Evolutionary conservation across 2,329 filamentous ascomycete species (phyloP), one percentile per base, ranked within the genome.

Genomic region (Colletotrichum higginsianum): DNA sequence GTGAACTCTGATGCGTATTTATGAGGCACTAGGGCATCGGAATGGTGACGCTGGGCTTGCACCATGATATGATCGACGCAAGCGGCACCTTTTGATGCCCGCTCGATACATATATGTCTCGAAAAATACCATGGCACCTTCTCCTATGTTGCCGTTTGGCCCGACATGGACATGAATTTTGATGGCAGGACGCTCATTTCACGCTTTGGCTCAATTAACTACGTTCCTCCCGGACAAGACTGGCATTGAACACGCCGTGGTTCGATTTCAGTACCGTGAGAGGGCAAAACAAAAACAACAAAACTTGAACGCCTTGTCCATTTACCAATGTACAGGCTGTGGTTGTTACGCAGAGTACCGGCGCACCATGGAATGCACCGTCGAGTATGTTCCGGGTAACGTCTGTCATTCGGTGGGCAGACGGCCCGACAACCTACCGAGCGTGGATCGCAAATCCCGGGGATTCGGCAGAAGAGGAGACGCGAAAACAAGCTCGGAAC

Each of bases 381-480:
- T 35, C 30, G 30, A 35, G 30, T 35, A 35, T 35, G 30, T 9
- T 16, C n/a, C 35, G 53, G 53, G 35, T 42, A 35, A 60, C 16
- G 56, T 42, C 38, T 44, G 16, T 21, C 30, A 13, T 23, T 62
- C 16, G 30, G 49, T 23, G 21, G 55, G 16, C 21, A 42, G 11
- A n/a, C 38, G 40, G 61, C 35, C 49, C 38, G 47, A 53, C 21
- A 9, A 2, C 3, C 16, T 18, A 42, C 21, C 9, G 56, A 50
- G 56, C 44, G 16, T 46, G 55, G 44, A 38, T 67, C 67, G 57
- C 47, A 57, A 56, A 64, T 46, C n/a, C 56, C 67, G 56, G 56
- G 46, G 67, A 47, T 23, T 67, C 67, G 67, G 67, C 23, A 67
- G 63, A 42, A 18, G n/a, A 23, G 30, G n/a, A 52, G 35, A 50